Evolutionary conservation across 805 yeast species (phyloP).

Genomic region (Candida suzukii): DNA sequence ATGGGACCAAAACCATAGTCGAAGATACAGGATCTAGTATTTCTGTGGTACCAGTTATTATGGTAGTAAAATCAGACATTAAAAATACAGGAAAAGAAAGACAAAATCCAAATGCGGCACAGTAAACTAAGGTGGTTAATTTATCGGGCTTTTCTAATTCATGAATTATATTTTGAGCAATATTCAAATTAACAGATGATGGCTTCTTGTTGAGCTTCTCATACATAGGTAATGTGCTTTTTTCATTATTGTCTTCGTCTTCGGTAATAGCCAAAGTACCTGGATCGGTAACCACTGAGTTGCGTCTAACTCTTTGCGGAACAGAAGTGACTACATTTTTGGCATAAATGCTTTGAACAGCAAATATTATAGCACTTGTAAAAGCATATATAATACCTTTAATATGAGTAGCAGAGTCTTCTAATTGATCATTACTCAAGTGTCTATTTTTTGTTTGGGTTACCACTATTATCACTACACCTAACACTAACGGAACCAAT

Average conservation of each 20-base stretch:
- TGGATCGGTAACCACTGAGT: neutral
- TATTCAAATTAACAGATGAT: slow-evolving; percentile 1
- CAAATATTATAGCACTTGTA: slow-evolving; percentile 66
- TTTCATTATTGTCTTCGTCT: neutral
- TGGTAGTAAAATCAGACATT: slow-evolving; percentile 46
- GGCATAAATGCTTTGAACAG: slow-evolving; percentile 80
- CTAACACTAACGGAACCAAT: slow-evolving; percentile 42
- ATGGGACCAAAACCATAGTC: neutral
- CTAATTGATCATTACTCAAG: slow-evolving; percentile 1
- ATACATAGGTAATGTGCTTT: neutral
- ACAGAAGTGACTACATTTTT: slow-evolving; percentile 64
- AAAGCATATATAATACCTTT: slow-evolving; percentile 66
- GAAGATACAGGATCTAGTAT: neutral
- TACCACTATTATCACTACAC: slow-evolving; percentile 44
- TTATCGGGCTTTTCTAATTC: slow-evolving; percentile 58
- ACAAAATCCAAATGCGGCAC: slow-evolving; percentile 64
- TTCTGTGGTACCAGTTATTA: slow-evolving; percentile 6
- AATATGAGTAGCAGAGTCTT: slow-evolving; percentile 23
- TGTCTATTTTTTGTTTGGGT: slow-evolving; percentile 22
- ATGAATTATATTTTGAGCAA: neutral
- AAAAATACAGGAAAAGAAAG: slow-evolving; percentile 73
- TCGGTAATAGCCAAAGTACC: slow-evolving; percentile 1
- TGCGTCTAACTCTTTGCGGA: slow-evolving; percentile 2
- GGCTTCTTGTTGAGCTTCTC: slow-evolving; percentile 5
- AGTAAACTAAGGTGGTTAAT: slow-evolving; percentile 71